These are phyloP conservation scores for Aristolochia contorta DNA, from an alignment of 164 flowering plant genomes.

Conservation along the genomic window DNA sequence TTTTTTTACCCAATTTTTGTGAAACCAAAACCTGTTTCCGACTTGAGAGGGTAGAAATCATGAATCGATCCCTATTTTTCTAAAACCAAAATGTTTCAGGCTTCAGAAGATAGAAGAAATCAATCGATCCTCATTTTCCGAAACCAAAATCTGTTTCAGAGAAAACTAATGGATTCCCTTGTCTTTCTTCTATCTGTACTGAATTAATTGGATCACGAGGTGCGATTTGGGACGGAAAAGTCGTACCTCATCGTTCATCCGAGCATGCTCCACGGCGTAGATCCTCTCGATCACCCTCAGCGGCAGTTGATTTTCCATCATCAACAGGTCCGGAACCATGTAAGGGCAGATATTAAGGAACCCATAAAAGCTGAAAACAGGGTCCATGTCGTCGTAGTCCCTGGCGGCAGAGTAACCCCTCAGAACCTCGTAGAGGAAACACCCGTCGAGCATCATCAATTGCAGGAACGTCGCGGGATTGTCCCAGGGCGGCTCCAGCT, in stretches of 20 bases:
- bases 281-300: slow-evolving; percentile 5
- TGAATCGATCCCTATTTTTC: too few species aligned
- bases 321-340: slow-evolving; percentile 13
- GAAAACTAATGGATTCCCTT: too few species aligned
- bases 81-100: too few species aligned
- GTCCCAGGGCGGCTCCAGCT: not conserved
- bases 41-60: too few species aligned
- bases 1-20: too few species aligned
- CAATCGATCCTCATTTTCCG: not conserved
- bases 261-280: not conserved
- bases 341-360: slow-evolving; percentile 4
- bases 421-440: slow-evolving; percentile 10
- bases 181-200: too few species aligned
- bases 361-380: slow-evolving; percentile 9
- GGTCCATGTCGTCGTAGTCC: slow-evolving; percentile 6
- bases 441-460: slow-evolving; percentile 10
- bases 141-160: too few species aligned
- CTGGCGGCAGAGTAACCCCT: not conserved
- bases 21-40: too few species aligned
- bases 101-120: too few species aligned
- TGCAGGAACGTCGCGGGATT: slow-evolving; percentile 8
- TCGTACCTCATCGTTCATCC: not conserved
- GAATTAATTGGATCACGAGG: too few species aligned
- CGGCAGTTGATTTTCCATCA: slow-evolving; percentile 18
- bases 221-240: too few species aligned